Base-by-base conservation (phyloP, 139 green algal species). In the Auxenochlorella pyrenoidosa region DNA sequence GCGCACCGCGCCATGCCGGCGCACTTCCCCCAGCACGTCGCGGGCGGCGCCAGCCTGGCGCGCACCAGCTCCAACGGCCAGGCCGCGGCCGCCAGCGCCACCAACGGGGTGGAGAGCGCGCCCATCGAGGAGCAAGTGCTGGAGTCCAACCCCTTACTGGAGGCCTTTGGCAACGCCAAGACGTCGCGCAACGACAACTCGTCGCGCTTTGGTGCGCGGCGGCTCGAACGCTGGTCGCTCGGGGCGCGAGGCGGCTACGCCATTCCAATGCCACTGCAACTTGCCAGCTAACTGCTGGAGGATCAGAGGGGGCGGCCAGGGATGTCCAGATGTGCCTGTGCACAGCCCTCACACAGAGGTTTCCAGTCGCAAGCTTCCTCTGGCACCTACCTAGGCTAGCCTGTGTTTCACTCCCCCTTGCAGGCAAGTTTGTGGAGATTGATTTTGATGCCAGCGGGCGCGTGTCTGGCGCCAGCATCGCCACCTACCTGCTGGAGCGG, bases 121-220 rank as follows among this genome's bases (percentile, higher is more conserved):
- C 93, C 93, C 63, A 92, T 95, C 28, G 93, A 95, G 83, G 91
- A 95, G 82, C 91, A 95, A 84, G 92, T 95, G 47, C 82, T 97
- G 73, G 95, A 98, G 89, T 96, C 91, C 84, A 98, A 98, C 82
- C 95, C 95, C n/a, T 86, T 98, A 75, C 91, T 98, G 87, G 95
- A 98, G 86, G 95, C 95, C 1, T 98, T 98, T 90, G 95, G 95
- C 66, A 98, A 98, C 85, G 95, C 95, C 81, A 98, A 98, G 90
- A 98, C 95, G 26, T 86, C 92, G 18, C 90, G 95, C 68, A 98
- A 98, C 86, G 96, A 85, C 80, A 85, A 85, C 80, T 85, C 80
- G 8, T 77, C 60, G 0, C 80, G 80, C 63, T 85, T 85, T 41
- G 80, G 75, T 81, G 75, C 24, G 75, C 40, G 70, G 34, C 54